Conservation (phyloP, 176 grass and related monocot species). For the Cymbopogon citratus region DNA sequence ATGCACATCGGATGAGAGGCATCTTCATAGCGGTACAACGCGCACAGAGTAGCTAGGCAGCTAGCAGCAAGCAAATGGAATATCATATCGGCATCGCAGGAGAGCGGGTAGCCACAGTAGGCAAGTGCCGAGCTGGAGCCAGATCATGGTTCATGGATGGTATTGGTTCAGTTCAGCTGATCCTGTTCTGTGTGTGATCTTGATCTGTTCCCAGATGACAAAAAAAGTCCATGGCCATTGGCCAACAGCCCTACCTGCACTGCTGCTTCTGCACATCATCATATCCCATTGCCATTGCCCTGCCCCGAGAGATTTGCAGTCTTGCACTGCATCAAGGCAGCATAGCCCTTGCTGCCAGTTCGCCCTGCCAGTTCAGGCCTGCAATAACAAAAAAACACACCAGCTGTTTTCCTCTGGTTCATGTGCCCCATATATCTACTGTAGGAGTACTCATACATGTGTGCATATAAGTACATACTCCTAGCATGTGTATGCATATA, state of each 20-base stretch:
- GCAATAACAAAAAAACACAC: not conserved
- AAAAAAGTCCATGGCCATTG: not conserved
- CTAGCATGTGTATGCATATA: no score
- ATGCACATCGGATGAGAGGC: slow-evolving; percentile 32
- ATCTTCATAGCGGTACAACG: slow-evolving; percentile 36
- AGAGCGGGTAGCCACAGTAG: no score
- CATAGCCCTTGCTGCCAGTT: not conserved
- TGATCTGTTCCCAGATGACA: not conserved
- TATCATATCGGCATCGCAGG: not conserved
- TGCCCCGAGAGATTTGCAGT: not conserved
- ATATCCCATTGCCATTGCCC: not conserved
- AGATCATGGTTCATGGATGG: slow-evolving; percentile 46
- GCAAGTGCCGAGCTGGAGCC: no score
- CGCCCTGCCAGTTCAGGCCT: not conserved
- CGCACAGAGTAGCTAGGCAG: slow-evolving; percentile 17
- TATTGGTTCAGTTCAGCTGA: slow-evolving; percentile 25
- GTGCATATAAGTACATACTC: no score
- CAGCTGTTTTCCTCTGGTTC: no score
- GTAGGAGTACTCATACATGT: no score
- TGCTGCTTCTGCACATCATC: slow-evolving; percentile 12
- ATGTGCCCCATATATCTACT: no score
- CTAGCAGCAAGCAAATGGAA: slow-evolving; percentile 47
- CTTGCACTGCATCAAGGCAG: not conserved
- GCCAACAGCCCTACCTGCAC: slow-evolving; percentile 22
- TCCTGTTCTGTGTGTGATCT: not conserved